Conservation (phyloP, 2,329 filamentous ascomycete genomes). For the Myriosclerotinia scirpicola region DNA sequence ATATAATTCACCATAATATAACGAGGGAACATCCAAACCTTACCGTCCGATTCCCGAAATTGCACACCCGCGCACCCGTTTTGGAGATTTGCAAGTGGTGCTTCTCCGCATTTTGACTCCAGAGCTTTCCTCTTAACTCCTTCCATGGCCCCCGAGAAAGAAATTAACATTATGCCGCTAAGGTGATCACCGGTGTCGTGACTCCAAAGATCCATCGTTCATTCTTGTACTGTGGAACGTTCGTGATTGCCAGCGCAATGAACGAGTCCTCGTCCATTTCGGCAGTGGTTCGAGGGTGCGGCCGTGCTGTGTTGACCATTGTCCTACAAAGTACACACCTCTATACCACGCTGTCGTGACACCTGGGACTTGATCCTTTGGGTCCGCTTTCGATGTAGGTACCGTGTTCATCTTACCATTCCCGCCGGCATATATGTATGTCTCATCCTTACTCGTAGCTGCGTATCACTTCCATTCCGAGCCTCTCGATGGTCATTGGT, state of each 20-base stretch:
- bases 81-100: not conserved
- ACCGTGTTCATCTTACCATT: not conserved
- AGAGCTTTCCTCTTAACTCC: not conserved
- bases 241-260: not conserved
- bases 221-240: not conserved
- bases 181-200: not conserved
- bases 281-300: not conserved
- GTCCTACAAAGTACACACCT: not conserved
- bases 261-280: not conserved
- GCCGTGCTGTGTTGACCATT: not conserved
- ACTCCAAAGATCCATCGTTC: not conserved
- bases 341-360: not conserved
- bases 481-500: not conserved
- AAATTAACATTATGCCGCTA: slow-evolving; percentile 7
- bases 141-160: not conserved
- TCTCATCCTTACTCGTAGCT: slow-evolving; percentile 7
- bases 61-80: not conserved
- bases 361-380: not conserved
- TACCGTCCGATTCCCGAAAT: slow-evolving; percentile 9
- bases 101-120: not conserved
- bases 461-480: not conserved
- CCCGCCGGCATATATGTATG: slow-evolving; percentile 7
- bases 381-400: not conserved
- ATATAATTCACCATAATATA: not conserved
- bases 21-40: not conserved